A percentile compares a stretch with the other conserved stretches of the same genome.
These are phyloP conservation scores for Penicillium ucsense DNA, from an alignment of 495 filamentous ascomycete species.

Conservation along the genomic window DNA sequence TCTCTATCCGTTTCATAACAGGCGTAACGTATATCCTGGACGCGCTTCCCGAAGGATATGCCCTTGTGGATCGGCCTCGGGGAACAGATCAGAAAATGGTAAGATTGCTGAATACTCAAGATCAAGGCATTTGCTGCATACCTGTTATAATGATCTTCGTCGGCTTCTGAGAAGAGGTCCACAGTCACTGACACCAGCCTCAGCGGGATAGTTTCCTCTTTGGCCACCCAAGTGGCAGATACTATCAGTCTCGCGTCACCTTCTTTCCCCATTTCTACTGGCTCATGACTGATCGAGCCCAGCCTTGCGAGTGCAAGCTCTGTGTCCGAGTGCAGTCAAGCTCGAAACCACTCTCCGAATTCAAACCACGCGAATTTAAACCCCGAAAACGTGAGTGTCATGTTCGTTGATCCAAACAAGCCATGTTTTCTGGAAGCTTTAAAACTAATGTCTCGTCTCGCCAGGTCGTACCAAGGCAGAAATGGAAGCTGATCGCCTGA, in stretches of 20 bases:
- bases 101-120: constrained; percentile 6
- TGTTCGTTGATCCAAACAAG: not conserved
- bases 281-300: constrained; percentile 39
- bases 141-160: not conserved
- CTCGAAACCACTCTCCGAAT: not conserved
- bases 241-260: constrained; percentile 39
- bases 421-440: too few species aligned
- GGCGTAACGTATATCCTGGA: constrained; percentile 42
- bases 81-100: constrained; percentile 25
- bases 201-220: constrained; percentile 45
- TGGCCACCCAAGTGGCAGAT: constrained; percentile 43
- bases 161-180: not conserved
- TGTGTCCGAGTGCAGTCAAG: constrained; percentile 16
- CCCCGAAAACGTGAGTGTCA: constrained; percentile 15
- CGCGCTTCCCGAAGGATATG: constrained; percentile 46
- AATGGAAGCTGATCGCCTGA: constrained; percentile 5
- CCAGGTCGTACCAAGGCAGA: constrained; percentile 11
- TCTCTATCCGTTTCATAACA: constrained; percentile 4
- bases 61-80: constrained; percentile 36
- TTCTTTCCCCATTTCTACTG: constrained; percentile 51
- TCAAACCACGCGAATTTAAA: not conserved
- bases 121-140: too few species aligned
- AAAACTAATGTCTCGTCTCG: too few species aligned
- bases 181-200: not conserved
- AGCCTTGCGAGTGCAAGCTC: constrained; percentile 28